These are phyloP conservation scores for Macadamia tetraphylla DNA, from an alignment of 164 flowering plant species.

Conservation along the genomic window DNA sequence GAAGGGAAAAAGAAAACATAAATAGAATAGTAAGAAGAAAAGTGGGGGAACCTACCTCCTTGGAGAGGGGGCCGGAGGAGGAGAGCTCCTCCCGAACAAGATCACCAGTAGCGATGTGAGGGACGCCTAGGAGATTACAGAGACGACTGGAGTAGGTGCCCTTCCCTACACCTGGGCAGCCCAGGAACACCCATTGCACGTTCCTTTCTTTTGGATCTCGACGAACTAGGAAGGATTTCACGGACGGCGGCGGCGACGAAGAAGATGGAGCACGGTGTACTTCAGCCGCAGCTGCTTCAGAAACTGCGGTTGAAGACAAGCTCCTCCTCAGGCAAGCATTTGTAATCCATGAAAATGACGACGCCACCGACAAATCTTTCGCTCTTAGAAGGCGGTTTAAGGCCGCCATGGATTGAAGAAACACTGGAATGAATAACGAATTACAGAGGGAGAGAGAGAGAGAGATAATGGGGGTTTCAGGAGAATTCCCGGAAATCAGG, in stretches of 20 bases:
- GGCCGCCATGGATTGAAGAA: slow-evolving; percentile 32
- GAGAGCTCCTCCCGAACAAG: slow-evolving; percentile 83
- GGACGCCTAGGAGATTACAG: slow-evolving; percentile 72
- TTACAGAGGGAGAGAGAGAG: slow-evolving; percentile 7
- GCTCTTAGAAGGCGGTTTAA: slow-evolving; percentile 28
- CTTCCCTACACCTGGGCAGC: slow-evolving; percentile 95
- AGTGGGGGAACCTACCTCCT: slow-evolving; percentile 36
- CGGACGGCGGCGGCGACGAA: neutral
- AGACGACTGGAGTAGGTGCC: slow-evolving; percentile 90
- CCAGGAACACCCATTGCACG: slow-evolving; percentile 93
- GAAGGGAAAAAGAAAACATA: neutral
- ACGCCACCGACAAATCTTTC: slow-evolving; percentile 1
- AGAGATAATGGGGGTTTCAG: neutral
- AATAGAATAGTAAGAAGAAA: neutral
- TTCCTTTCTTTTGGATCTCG: slow-evolving; percentile 26
- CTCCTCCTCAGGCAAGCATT: slow-evolving; percentile 7
- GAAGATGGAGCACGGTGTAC: slow-evolving; percentile 14
- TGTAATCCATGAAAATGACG: neutral
- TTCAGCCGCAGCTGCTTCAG: slow-evolving; percentile 31
- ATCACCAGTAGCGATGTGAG: slow-evolving; percentile 97
- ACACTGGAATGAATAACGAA: neutral
- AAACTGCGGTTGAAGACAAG: slow-evolving; percentile 16
- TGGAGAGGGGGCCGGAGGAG: slow-evolving; percentile 61
- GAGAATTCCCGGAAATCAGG: neutral
- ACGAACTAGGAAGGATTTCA: slow-evolving; percentile 12